Evolutionary conservation across 2,329 filamentous ascomycete species (phyloP).

Genomic region (Diaporthe destruens): DNA sequence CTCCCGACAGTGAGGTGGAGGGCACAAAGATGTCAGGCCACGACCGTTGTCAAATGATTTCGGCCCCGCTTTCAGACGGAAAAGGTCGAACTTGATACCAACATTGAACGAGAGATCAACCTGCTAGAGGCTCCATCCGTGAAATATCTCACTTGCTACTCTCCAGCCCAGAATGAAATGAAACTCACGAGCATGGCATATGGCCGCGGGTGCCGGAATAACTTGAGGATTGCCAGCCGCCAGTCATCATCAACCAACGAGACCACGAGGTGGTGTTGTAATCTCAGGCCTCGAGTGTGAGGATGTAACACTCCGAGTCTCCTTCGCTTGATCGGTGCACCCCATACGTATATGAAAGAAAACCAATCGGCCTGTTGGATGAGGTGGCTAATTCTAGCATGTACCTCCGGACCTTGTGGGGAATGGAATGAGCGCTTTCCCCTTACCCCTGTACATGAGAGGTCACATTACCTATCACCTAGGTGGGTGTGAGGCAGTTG

Average conservation of each 20-base stretch:
- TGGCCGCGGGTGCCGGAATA: neutral
- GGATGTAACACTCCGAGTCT: too few relatives aligned
- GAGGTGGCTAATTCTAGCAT: neutral
- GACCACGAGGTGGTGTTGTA: neutral
- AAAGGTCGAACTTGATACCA: too few relatives aligned
- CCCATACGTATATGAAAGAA: neutral
- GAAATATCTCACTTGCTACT: too few relatives aligned
- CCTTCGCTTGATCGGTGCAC: neutral
- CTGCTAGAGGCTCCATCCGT: too few relatives aligned
- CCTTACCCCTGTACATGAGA: constrained; percentile 7
- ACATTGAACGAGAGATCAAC: too few relatives aligned
- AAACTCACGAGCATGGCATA: neutral
- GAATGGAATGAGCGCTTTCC: neutral
- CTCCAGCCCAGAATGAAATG: too few relatives aligned
- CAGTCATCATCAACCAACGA: neutral
- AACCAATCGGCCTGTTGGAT: neutral
- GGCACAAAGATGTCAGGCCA: too few relatives aligned
- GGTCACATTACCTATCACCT: constrained; percentile 27
- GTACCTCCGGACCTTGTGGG: neutral
- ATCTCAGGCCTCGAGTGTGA: too few relatives aligned
- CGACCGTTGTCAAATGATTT: too few relatives aligned
- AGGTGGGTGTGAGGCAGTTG: constrained; percentile 23
- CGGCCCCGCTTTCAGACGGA: too few relatives aligned
- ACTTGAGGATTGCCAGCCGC: neutral
- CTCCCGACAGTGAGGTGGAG: too few relatives aligned